Base-by-base conservation (phyloP, 352 stramenopile species). In the Globisporangium sylvaticum region DNA sequence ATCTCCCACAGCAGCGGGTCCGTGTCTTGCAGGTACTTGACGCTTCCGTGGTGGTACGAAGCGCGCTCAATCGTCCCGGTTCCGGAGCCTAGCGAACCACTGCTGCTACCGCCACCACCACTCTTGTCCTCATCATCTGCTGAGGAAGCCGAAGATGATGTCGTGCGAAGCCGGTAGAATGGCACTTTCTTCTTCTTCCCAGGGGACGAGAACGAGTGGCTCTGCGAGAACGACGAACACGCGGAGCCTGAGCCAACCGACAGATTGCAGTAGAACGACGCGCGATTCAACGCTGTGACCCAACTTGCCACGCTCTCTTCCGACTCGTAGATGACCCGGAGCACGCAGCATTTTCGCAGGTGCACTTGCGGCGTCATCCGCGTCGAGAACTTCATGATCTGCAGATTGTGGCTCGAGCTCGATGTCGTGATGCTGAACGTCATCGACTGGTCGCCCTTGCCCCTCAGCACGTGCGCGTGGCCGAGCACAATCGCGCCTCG, bases 1-100 rank as follows among this genome's bases (percentile, higher is more conserved):
- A 92, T 91, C 55, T 94, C 83, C 86, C 86, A 92, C n/a, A 94
- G 63, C 48, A 94, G 67, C 22, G 86, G 83, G 65, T 94, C 81
- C 4, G 86, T 94, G 54, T 90, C 84, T n/a, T 85, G 80, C 1
- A 92, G 64, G 63, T 94, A 94, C 67, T 88, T 84, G 27, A 94
- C 84, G 55, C 83, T 92, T 10, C 86, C 83, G 5, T 91, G 83
- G 53, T 92, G 81, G 48, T 86, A 86, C 12, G 74, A 80, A 24
- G 68, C 25, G 22, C 73, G 68, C 18, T 78, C 73, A 22, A 77
- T 64, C 24, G 70, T 74, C 2, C 34, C 31, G 24, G 39, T 39
- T 24, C 39, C 39, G 61, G 55, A 14, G 24, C 68, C 58, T 63
- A 72, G 31, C 57, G 71, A 25, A 58, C 64, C 42, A 18, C 34